Evolutionary conservation across 2,329 filamentous ascomycete species (phyloP), one percentile per base, ranked within the genome.

Genomic region (Lasiodiplodia citricola): DNA sequence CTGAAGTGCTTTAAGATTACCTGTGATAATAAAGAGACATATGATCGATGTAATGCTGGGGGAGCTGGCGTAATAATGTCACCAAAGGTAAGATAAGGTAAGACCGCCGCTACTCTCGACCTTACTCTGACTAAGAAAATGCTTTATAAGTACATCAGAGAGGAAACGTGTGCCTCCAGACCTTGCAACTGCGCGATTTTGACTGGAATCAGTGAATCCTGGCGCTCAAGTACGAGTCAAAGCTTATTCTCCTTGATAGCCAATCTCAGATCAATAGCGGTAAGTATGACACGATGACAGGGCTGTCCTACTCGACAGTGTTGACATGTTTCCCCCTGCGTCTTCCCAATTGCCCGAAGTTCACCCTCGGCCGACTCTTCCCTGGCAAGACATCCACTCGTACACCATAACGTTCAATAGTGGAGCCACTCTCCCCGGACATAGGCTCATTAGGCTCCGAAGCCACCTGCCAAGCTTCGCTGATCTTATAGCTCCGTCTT

Each of bases 321-420:
- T 35, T 35, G 31, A 35, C 31, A 35, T 18, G 2, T 44, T 18
- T 11, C 50, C n/a, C 50, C 50, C 50, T 52, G 14, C 50, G 23
- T 52, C 50, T 28, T 23, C 7, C 7, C 41, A 2, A 52, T 13
- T 14, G 18, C 28, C 28, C 25, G 54, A 56, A 31, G 16, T 56
- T 56, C 25, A 35, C 14, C 54, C 54, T 56, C 54, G 54, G 54
- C 54, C 54, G 54, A 35, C 28, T 18, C 54, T 56, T 16, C 54
- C 28, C 54, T 37, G 54, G 54, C 54, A 54, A 13, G 21, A 16
- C 54, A 31, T 35, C 54, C 4, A 56, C 28, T n/a, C 18, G 5
- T 18, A 21, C 54, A 31, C 54, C 54, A 35, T n/a, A 35, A 56
- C 16, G 2, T 54, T 25, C 21, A 14, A 54, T 1, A 7, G 16